A percentile compares a stretch with the other conserved stretches of the same genome.
These are phyloP conservation scores for Vaccinium darrowii DNA, from an alignment of 148 eudicot genomes.

Conservation along the genomic window DNA sequence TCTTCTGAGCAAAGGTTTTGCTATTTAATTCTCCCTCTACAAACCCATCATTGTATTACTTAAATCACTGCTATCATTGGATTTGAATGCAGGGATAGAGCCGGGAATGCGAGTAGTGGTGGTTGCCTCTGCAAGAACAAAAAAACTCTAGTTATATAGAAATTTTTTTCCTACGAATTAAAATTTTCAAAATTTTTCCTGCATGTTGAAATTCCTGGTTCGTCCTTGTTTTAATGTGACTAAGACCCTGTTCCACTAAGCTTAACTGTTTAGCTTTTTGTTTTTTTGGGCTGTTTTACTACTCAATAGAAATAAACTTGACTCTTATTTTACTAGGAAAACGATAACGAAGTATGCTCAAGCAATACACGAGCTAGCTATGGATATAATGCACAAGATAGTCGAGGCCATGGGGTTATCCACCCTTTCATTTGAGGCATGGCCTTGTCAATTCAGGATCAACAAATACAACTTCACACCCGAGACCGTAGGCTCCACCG, in stretches of 20 bases:
- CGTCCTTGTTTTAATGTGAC: too few relatives aligned
- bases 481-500: conserved; percentile 48
- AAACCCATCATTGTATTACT: not conserved
- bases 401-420: conserved; percentile 46
- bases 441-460: conserved; percentile 71
- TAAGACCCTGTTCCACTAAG: too few relatives aligned
- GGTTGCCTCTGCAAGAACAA: too few relatives aligned
- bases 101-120: too few relatives aligned
- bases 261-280: not conserved
- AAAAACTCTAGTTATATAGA: too few relatives aligned
- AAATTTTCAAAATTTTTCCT: too few relatives aligned
- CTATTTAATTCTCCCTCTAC: not conserved
- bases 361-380: conserved; percentile 50
- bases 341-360: conserved; percentile 47
- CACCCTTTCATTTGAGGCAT: conserved; percentile 39
- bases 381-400: conserved; percentile 40
- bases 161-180: too few relatives aligned
- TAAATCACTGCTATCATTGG: not conserved
- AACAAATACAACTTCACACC: conserved; percentile 66
- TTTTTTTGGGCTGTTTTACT: not conserved
- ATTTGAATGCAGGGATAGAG: not conserved
- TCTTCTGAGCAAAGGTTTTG: conserved; percentile 52
- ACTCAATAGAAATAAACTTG: not conserved
- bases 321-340: conserved; percentile 31
- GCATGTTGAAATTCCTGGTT: too few relatives aligned